Evolutionary conservation across 2,329 filamentous ascomycete genomes (phyloP).

Genomic region (Sporothrix sp.): DNA sequence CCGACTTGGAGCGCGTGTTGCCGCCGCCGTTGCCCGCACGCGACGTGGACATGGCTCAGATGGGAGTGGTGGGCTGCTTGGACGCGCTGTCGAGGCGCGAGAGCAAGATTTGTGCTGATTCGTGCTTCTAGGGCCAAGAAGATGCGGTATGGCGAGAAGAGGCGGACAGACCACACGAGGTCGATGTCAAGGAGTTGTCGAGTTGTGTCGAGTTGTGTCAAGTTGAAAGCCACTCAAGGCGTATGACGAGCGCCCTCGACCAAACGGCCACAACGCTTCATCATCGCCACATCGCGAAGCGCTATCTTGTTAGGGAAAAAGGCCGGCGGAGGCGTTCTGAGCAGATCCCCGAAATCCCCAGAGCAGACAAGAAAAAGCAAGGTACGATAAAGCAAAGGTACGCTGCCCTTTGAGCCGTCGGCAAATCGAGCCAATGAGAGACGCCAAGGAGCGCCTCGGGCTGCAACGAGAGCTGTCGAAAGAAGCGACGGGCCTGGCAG

Average conservation of each 20-base stretch:
- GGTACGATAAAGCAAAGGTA: background rate
- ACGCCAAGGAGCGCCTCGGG: background rate
- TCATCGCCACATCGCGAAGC: too few species aligned
- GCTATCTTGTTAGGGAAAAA: too few species aligned
- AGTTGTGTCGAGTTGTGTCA: background rate
- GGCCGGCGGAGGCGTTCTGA: too few species aligned
- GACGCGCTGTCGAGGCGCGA: background rate
- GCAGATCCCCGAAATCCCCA: too few species aligned
- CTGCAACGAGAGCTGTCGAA: background rate
- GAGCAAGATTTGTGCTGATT: background rate
- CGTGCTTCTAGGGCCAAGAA: background rate
- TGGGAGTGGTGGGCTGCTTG: too few species aligned
- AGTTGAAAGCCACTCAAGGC: too few species aligned
- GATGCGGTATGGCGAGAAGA: background rate
- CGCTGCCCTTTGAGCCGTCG: background rate
- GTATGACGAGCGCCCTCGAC: too few species aligned
- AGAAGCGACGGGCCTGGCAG: background rate
- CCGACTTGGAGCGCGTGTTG: constrained; percentile 6
- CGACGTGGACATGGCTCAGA: too few species aligned
- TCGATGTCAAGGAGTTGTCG: background rate
- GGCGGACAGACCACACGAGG: background rate
- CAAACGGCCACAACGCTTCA: too few species aligned
- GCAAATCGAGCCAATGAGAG: constrained; percentile 9
- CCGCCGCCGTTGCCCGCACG: background rate
- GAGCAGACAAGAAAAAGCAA: background rate